Percentiles rank a stretch among this genome's conserved stretches.
These are phyloP conservation scores for Aspergillus carlsbadensis DNA, from an alignment of 495 filamentous ascomycete species.

Conservation along the genomic window DNA sequence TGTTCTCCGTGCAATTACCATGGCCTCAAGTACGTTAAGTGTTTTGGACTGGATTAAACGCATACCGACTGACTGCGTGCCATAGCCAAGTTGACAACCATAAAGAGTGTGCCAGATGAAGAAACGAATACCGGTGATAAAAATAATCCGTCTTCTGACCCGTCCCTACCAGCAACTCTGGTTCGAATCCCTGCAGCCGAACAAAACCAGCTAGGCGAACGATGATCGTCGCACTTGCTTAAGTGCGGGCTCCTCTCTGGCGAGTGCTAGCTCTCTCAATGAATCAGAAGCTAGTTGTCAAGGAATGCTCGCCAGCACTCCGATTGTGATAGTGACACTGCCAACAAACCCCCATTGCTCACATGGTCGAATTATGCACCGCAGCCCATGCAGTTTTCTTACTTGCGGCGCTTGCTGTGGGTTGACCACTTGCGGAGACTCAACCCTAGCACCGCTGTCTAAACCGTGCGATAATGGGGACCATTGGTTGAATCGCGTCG, in stretches of 20 bases:
- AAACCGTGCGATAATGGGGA: too few species aligned
- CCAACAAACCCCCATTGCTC: too few species aligned
- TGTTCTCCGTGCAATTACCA: conserved; percentile 87
- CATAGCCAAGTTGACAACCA: conserved; percentile 15
- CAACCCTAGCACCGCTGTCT: too few species aligned
- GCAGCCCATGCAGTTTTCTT: too few species aligned
- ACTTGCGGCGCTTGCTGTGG: too few species aligned
- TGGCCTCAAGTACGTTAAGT: conserved; percentile 84
- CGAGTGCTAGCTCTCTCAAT: not conserved
- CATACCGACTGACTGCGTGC: not conserved
- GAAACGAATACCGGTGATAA: not conserved
- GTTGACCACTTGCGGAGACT: too few species aligned
- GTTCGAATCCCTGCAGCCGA: conserved; percentile 40
- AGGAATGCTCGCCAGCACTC: too few species aligned
- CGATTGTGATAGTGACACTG: too few species aligned
- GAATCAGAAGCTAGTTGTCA: too few species aligned
- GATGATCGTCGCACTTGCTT: conserved; percentile 7
- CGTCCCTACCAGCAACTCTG: conserved; percentile 36
- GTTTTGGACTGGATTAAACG: not conserved
- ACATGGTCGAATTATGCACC: too few species aligned
- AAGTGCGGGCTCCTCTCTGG: conserved; percentile 9
- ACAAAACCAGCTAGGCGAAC: conserved; percentile 23
- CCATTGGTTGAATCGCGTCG: too few species aligned
- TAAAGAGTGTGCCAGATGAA: conserved; percentile 2
- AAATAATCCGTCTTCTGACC: conserved; percentile 10